Percentiles rank a stretch among this genome's conserved stretches.
phyloP scores from a whole-genome alignment of 306 rosid genomes.

The Amphicarpaea edgeworthii region DNA sequence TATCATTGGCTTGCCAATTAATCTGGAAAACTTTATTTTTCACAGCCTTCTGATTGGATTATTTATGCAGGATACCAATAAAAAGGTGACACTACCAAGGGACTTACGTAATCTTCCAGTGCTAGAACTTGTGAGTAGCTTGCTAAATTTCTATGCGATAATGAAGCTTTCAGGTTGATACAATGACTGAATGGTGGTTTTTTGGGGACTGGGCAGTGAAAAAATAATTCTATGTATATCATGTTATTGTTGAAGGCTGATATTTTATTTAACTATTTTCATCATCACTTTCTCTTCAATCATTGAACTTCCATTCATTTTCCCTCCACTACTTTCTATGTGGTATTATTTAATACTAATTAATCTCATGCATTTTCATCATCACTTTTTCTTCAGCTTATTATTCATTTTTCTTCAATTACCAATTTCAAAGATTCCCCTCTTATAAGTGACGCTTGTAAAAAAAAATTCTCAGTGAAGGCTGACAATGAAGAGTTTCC shows the following conservation, averaged over 20 bases:
- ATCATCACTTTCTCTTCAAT: not conserved
- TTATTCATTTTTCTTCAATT: not conserved
- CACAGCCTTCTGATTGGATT: constrained; percentile 44
- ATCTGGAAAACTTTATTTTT: constrained; percentile 9
- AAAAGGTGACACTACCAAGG: constrained; percentile 79
- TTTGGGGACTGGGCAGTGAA: not conserved
- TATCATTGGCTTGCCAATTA: constrained; percentile 8
- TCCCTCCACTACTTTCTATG: not conserved
- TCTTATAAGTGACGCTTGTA: no score
- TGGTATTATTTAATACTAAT: not conserved
- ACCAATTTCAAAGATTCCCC: no score
- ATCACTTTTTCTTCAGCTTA: not conserved
- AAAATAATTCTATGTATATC: not conserved
- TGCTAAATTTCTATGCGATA: constrained; percentile 39
- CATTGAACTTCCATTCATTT: not conserved
- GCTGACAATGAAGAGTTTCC: not conserved
- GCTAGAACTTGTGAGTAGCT: constrained; percentile 81
- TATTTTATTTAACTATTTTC: not conserved
- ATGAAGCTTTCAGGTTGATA: constrained; percentile 32
- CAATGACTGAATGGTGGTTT: constrained; percentile 9
- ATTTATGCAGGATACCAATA: constrained; percentile 82
- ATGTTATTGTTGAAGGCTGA: not conserved
- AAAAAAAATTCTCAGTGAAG: not conserved
- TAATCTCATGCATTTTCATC: not conserved
- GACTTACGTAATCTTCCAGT: constrained; percentile 77